Evolutionary conservation across 441 rosid species (phyloP).

Genomic region (Codiaeum variegatum): DNA sequence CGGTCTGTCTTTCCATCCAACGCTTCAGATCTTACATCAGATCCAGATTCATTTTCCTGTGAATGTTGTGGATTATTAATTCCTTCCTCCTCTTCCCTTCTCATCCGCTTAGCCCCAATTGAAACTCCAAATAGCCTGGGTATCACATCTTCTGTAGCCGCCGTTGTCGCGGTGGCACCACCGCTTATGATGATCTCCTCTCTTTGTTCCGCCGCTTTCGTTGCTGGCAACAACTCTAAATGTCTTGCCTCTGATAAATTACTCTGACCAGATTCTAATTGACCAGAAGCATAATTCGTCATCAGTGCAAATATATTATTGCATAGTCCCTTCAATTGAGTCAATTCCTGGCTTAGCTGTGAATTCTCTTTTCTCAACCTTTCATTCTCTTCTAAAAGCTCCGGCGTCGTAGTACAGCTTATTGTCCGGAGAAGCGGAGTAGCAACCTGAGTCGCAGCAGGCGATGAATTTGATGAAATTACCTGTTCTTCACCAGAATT

Average conservation of each 20-base stretch:
- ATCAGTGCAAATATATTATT: slow-evolving; percentile 56
- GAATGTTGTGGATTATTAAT: slow-evolving; percentile 18
- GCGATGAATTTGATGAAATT: slow-evolving; percentile 63
- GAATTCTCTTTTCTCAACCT: slow-evolving; percentile 63
- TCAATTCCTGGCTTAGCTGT: slow-evolving; percentile 59
- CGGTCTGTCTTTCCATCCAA: slow-evolving; percentile 35
- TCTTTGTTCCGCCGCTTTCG: slow-evolving; percentile 23
- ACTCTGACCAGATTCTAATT: slow-evolving; percentile 24
- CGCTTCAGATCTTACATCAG: slow-evolving; percentile 56
- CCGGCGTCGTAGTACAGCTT: slow-evolving; percentile 69
- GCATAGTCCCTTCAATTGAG: slow-evolving; percentile 58
- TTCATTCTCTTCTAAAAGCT: slow-evolving; percentile 78
- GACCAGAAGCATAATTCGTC: slow-evolving; percentile 53
- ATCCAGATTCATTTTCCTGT: slow-evolving; percentile 30
- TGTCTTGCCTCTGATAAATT: slow-evolving; percentile 27
- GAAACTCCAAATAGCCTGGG: slow-evolving; percentile 83
- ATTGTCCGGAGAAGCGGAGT: slow-evolving; percentile 34
- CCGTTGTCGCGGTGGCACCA: slow-evolving; percentile 18
- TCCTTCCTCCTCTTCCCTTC: slow-evolving; percentile 40
- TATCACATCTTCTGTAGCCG: slow-evolving; percentile 32
- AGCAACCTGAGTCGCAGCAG: slow-evolving; percentile 30
- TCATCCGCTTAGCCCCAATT: slow-evolving; percentile 66
- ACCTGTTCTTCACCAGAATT: slow-evolving; percentile 84
- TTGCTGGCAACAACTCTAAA: slow-evolving; percentile 29
- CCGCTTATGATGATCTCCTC: slow-evolving; percentile 28